Conservation (phyloP, 1,139 yeast species). For the Geotrichum reessii region DNA sequence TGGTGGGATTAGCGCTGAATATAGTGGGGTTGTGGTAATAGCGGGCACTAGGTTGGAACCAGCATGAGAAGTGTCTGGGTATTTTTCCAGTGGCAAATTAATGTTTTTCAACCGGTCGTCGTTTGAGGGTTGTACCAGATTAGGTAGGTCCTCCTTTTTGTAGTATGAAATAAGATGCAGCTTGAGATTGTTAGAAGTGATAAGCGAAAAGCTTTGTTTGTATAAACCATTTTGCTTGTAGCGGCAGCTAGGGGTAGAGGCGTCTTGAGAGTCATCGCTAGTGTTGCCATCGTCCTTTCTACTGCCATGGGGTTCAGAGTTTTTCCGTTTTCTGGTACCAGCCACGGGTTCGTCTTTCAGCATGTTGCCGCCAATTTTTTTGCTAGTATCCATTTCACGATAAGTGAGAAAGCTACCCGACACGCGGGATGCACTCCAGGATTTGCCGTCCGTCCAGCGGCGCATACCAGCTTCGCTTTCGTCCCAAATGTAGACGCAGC, state of each 20-base stretch:
- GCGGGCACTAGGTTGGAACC: constrained; percentile 30
- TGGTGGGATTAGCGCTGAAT: background rate
- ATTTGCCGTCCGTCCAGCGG: constrained; percentile 61
- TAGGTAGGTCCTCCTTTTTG: constrained; percentile 34
- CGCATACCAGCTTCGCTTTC: constrained; percentile 56
- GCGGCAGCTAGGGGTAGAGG: constrained; percentile 26
- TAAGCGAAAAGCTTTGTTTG: constrained; percentile 54
- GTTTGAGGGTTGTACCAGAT: constrained; percentile 39
- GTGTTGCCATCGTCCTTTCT: constrained; percentile 16
- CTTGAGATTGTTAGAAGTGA: constrained; percentile 47
- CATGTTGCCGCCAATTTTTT: constrained; percentile 7
- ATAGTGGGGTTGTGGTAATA: constrained; percentile 26
- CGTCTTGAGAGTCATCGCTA: constrained; percentile 21
- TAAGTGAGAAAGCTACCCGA: constrained; percentile 52
- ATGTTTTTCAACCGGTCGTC: constrained; percentile 38
- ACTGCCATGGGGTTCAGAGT: constrained; percentile 10
- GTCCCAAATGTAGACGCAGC: constrained; percentile 55
- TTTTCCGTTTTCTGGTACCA: constrained; percentile 13
- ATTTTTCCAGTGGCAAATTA: constrained; percentile 36
- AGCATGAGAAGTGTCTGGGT: constrained; percentile 35
- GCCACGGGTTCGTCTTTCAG: background rate
- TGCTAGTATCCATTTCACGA: constrained; percentile 44
- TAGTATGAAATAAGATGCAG: constrained; percentile 54
- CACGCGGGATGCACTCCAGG: constrained; percentile 59
- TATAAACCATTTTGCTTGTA: constrained; percentile 47